These are phyloP conservation scores for Tremellales sp. DNA, from an alignment of 1,284 basidiomycete genomes.

Conservation along the genomic window DNA sequence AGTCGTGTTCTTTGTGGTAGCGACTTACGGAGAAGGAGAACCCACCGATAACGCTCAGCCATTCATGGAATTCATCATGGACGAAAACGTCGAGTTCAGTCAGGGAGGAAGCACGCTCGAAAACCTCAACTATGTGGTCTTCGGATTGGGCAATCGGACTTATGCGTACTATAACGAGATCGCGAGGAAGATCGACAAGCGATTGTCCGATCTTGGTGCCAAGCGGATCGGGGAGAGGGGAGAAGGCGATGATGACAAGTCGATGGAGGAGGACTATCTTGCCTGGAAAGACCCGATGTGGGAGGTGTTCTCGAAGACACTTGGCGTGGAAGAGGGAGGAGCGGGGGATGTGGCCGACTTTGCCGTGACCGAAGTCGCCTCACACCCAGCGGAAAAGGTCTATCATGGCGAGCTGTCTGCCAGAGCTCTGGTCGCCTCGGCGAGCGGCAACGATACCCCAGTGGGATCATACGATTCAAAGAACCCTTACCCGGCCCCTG, in stretches of 20 bases:
- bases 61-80: slow-evolving; percentile 86
- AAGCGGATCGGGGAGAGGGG: slow-evolving; percentile 83
- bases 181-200: slow-evolving; percentile 70
- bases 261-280: slow-evolving; percentile 99
- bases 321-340: slow-evolving; percentile 92
- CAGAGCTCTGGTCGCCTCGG: slow-evolving; percentile 61
- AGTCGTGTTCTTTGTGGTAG: slow-evolving; percentile 83
- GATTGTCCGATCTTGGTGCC: slow-evolving; percentile 75
- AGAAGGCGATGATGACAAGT: slow-evolving; percentile 98
- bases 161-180: slow-evolving; percentile 95
- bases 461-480: slow-evolving; percentile 66
- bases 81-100: slow-evolving; percentile 80
- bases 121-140: slow-evolving; percentile 91
- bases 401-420: slow-evolving; percentile 89
- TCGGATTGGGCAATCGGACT: slow-evolving; percentile 90
- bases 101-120: slow-evolving; percentile 61
- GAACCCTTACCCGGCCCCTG: slow-evolving; percentile 90
- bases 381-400: slow-evolving; percentile 74
- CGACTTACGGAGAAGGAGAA: slow-evolving; percentile 97
- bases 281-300: slow-evolving; percentile 99
- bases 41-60: slow-evolving; percentile 98
- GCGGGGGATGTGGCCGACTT: slow-evolving; percentile 96
- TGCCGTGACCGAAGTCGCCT: slow-evolving; percentile 70
- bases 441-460: slow-evolving; percentile 54
- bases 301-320: slow-evolving; percentile 71